Conservation (phyloP, 208 protist species). For the Porcisia hertigi region DNA sequence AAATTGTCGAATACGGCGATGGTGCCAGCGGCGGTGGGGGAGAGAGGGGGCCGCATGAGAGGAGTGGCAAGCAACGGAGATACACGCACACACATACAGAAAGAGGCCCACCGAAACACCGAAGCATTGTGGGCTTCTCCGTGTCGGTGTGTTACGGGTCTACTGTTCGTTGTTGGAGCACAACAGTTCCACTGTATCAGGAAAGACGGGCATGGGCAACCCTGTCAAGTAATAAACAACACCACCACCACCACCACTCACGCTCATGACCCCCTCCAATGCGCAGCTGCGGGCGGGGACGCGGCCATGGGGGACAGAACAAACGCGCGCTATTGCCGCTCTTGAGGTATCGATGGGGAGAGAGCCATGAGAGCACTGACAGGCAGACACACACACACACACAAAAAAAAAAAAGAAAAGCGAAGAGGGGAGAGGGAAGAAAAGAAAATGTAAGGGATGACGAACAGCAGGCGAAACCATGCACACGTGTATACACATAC, state of each 20-base stretch:
- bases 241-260: too few relatives aligned
- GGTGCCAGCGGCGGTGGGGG: neutral
- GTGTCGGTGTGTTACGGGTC: too few relatives aligned
- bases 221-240: too few relatives aligned
- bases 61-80: neutral
- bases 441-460: neutral
- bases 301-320: neutral
- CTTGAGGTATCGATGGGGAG: too few relatives aligned
- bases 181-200: too few relatives aligned
- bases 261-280: neutral
- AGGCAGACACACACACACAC: too few relatives aligned
- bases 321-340: neutral
- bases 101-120: neutral
- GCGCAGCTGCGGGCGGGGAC: neutral
- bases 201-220: too few relatives aligned
- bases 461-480: too few relatives aligned
- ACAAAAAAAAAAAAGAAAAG: neutral
- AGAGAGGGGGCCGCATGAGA: neutral
- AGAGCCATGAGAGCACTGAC: neutral
- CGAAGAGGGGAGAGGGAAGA: neutral
- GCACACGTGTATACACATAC: too few relatives aligned
- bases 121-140: neutral
- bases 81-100: neutral
- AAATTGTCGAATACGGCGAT: neutral
- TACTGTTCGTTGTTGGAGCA: too few relatives aligned